Evolutionary conservation across 345 rosid species (phyloP).

Genomic region (sweet orange (Citrus sinensis)): DVS_A1.0 CM039167.1:8516501-8517000

Average conservation of each 20-base stretch:
- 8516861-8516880: background rate
- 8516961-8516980: conserved; percentile 72
- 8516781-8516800: conserved; percentile 28
- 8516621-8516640: conserved; percentile 66
- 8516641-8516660: conserved; percentile 75
- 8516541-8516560: conserved; percentile 9
- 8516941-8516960: conserved; percentile 71
- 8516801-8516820: conserved; percentile 10
- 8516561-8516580: background rate
- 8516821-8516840: background rate
- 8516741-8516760: conserved; percentile 70
- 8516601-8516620: conserved; percentile 49
- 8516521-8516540: background rate
- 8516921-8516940: conserved; percentile 61
- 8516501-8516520: background rate
- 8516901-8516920: conserved; percentile 1
- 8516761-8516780: conserved; percentile 60
- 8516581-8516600: conserved; percentile 15
- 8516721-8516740: conserved; percentile 46
- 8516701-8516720: conserved; percentile 47
- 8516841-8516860: background rate
- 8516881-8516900: background rate
- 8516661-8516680: conserved; percentile 50
- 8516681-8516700: conserved; percentile 66
- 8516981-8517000: conserved; percentile 58